Conservation (phyloP, 306 rosid genomes). For the Quercus rubra region DNA sequence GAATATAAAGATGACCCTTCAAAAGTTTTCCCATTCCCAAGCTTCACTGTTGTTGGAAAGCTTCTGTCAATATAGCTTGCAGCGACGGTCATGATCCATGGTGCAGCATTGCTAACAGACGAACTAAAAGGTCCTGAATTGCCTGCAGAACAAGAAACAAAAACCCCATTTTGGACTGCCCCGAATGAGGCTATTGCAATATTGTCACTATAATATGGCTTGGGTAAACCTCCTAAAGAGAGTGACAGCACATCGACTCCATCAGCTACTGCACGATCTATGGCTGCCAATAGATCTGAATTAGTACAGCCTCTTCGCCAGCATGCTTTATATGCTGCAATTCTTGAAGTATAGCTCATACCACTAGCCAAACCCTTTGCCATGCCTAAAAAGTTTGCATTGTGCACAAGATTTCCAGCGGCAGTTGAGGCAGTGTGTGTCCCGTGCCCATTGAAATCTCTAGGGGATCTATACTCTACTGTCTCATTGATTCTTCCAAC, state of each 20-base stretch:
- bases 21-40: conserved; percentile 50
- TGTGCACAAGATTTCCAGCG: conserved; percentile 43
- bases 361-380: conserved; percentile 60
- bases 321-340: conserved; percentile 71
- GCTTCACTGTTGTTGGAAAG: conserved; percentile 57
- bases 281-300: conserved; percentile 62
- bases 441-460: conserved; percentile 69
- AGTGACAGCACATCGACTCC: conserved; percentile 73
- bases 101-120: conserved; percentile 52
- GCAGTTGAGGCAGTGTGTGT: conserved; percentile 83
- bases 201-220: conserved; percentile 41
- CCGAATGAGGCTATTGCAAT: conserved; percentile 69
- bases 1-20: conserved; percentile 58
- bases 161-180: conserved; percentile 50
- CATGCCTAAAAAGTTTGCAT: conserved; percentile 43
- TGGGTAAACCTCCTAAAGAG: conserved; percentile 55
- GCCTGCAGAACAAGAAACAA: conserved; percentile 73
- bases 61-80: conserved; percentile 70
- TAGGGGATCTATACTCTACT: conserved; percentile 42
- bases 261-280: conserved; percentile 63
- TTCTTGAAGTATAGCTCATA: conserved; percentile 61
- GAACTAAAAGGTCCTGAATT: conserved; percentile 62
- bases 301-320: conserved; percentile 64
- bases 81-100: conserved; percentile 81
- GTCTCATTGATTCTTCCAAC: conserved; percentile 49